These are phyloP conservation scores for Debaryomyces psychrophilus DNA, from an alignment of 1,139 yeast genomes.

Conservation along the genomic window DNA sequence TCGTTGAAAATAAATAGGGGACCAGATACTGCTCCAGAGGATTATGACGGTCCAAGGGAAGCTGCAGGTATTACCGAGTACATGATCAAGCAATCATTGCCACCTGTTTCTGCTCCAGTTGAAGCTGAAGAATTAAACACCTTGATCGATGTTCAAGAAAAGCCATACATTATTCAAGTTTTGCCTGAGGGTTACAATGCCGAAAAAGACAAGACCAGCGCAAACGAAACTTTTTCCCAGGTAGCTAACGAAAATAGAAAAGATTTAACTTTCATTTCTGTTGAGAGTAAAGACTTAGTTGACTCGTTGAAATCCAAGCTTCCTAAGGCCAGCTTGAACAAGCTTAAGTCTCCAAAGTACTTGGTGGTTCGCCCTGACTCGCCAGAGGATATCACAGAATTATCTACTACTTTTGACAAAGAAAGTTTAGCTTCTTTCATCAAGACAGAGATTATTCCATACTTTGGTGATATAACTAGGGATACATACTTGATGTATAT, in stretches of 20 bases:
- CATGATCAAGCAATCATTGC: constrained; percentile 83
- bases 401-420: constrained; percentile 21
- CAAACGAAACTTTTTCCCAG: constrained; percentile 52
- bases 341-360: constrained; percentile 32
- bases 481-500: constrained; percentile 77
- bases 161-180: constrained; percentile 60
- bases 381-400: constrained; percentile 35
- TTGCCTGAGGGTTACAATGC: constrained; percentile 30
- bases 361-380: constrained; percentile 43
- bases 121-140: constrained; percentile 53
- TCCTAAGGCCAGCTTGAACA: constrained; percentile 22
- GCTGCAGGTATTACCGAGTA: constrained; percentile 75
- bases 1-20: constrained; percentile 86
- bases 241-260: constrained; percentile 65
- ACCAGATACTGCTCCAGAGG: constrained; percentile 47
- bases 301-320: constrained; percentile 28
- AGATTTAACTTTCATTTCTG: constrained; percentile 60
- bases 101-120: constrained; percentile 65
- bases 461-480: constrained; percentile 89
- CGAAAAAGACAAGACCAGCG: constrained; percentile 25
- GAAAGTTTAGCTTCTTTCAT: constrained; percentile 58
- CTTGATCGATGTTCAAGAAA: constrained; percentile 47
- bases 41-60: constrained; percentile 84
- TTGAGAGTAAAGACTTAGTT: constrained; percentile 43
- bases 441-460: constrained; percentile 74